These are phyloP conservation scores for Metschnikowia lachancei DNA, from an alignment of 805 yeast species.

Conservation along the genomic window DNA sequence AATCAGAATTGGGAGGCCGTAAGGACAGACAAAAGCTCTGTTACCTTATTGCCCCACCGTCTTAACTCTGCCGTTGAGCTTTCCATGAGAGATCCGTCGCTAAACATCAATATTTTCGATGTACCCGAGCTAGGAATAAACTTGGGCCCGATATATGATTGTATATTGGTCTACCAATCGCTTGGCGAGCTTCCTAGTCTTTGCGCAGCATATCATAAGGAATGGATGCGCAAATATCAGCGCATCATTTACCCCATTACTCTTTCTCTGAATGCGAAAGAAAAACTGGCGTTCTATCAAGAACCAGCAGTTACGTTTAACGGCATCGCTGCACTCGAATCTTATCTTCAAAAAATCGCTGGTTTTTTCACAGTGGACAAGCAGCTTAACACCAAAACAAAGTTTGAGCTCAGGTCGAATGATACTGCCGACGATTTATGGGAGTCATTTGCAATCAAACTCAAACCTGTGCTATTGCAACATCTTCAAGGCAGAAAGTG, in stretches of 20 bases:
- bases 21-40: slow-evolving; percentile 42
- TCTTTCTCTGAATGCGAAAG: slow-evolving; percentile 27
- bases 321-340: slow-evolving; percentile 42
- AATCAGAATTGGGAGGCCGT: slow-evolving; percentile 57
- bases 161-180: slow-evolving; percentile 75
- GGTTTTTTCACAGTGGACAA: slow-evolving; percentile 81
- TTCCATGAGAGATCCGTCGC: slow-evolving; percentile 61
- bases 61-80: slow-evolving; percentile 85
- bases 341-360: slow-evolving; percentile 57
- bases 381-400: slow-evolving; percentile 60
- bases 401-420: slow-evolving; percentile 59
- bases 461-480: slow-evolving; percentile 55
- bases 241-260: slow-evolving; percentile 65
- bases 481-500: slow-evolving; percentile 42
- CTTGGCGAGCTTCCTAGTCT: slow-evolving; percentile 64
- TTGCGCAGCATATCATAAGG: slow-evolving; percentile 62
- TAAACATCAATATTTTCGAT: slow-evolving; percentile 48
- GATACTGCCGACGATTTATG: slow-evolving; percentile 69
- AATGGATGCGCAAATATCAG: slow-evolving; percentile 67
- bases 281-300: slow-evolving; percentile 28
- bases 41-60: slow-evolving; percentile 50
- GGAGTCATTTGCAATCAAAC: slow-evolving; percentile 61
- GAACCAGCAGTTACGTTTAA: slow-evolving; percentile 32
- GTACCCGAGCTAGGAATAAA: slow-evolving; percentile 45
- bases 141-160: slow-evolving; percentile 75